Evolutionary conservation across 768 basidiomycete species (phyloP).

Genomic region (Pleurotus salmoneostramineus): DNA sequence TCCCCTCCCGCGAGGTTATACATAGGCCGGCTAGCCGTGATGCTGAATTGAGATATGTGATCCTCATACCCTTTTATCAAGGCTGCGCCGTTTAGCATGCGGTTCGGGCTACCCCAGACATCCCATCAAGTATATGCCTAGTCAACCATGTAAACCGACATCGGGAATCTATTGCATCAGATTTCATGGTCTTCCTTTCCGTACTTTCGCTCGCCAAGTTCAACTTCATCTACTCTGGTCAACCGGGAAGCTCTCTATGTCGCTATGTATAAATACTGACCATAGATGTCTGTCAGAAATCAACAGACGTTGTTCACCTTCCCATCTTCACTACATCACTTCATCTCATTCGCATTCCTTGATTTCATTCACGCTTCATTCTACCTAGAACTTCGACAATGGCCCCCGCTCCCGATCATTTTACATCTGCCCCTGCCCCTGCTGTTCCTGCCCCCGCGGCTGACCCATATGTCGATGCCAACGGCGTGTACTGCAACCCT

Average conservation of each 20-base stretch:
- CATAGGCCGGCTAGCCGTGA: background rate
- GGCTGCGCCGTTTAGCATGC: background rate
- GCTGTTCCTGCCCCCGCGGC: background rate
- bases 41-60: background rate
- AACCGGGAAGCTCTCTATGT: too few species aligned
- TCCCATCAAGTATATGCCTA: too few species aligned
- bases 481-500: conserved; percentile 52
- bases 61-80: background rate
- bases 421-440: background rate
- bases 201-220: too few species aligned
- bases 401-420: background rate
- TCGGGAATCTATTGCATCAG: too few species aligned
- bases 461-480: background rate
- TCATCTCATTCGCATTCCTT: background rate
- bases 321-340: background rate
- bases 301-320: too few species aligned
- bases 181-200: too few species aligned
- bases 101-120: background rate
- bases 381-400: background rate
- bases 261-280: background rate
- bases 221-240: too few species aligned
- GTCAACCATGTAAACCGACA: too few species aligned
- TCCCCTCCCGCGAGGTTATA: background rate
- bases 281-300: background rate
- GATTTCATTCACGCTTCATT: background rate